A percentile compares a stretch with the other conserved stretches of the same genome.
phyloP scores from a whole-genome alignment of 768 basidiomycete genomes.

The Trametes cingulata region DNA sequence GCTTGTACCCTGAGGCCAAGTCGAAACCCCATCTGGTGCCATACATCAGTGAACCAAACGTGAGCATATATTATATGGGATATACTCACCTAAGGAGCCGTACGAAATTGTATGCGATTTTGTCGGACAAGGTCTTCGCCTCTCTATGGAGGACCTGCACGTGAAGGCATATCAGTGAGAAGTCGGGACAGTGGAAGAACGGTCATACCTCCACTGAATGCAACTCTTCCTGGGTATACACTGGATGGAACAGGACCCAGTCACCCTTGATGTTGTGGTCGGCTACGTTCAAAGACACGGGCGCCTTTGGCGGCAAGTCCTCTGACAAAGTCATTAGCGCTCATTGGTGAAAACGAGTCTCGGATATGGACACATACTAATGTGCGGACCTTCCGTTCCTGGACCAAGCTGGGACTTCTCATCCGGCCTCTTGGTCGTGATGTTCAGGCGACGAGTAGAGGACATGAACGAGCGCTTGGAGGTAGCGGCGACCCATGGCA shows the following conservation, averaged over 20 bases:
- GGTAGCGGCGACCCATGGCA: slow-evolving; percentile 13
- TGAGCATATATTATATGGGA: slow-evolving; percentile 10
- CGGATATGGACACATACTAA: slow-evolving; percentile 26
- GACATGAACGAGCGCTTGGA: slow-evolving; percentile 21
- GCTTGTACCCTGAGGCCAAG: slow-evolving; percentile 82
- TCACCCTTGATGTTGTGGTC: slow-evolving; percentile 49
- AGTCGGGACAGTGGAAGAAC: background rate
- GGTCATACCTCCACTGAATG: slow-evolving; percentile 64
- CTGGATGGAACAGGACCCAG: slow-evolving; percentile 94
- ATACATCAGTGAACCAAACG: background rate
- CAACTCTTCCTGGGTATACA: slow-evolving; percentile 76
- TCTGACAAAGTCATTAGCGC: slow-evolving; percentile 13
- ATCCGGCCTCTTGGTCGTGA: slow-evolving; percentile 13
- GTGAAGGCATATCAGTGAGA: background rate
- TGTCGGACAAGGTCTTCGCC: slow-evolving; percentile 69
- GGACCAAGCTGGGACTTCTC: slow-evolving; percentile 20
- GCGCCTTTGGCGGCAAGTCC: slow-evolving; percentile 14
- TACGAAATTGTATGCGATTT: slow-evolving; percentile 67
- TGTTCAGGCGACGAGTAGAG: background rate
- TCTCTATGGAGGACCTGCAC: slow-evolving; percentile 68
- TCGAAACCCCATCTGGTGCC: slow-evolving; percentile 68
- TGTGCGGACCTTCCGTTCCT: slow-evolving; percentile 40
- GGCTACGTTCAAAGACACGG: slow-evolving; percentile 4
- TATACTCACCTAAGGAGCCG: slow-evolving; percentile 46
- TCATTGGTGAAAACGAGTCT: background rate